Base-by-base conservation (phyloP, 164 flowering plant genomes). In the Berberis thunbergii region DNA sequence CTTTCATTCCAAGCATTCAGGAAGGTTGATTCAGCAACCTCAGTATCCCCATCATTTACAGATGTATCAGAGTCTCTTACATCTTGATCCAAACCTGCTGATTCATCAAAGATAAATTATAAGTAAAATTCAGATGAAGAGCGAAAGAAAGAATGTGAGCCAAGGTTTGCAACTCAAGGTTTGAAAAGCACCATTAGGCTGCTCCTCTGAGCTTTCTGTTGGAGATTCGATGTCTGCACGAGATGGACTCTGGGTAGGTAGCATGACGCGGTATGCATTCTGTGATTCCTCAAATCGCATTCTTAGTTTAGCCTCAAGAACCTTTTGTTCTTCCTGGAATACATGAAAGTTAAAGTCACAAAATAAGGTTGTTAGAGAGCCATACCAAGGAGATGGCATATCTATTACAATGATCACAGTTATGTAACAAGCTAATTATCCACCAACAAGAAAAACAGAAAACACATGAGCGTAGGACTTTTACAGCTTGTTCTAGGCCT, bases 311-410 rank as follows among this genome's bases (percentile, higher is more conserved):
- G 77, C 79, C 64, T 73, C 77, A 48, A 73, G 71, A 40, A 76
- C 72, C 68, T 69, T 73, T 50, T 76, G 79, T 26, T 76, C 79
- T 73, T 76, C 77, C 79, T 76, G 71, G 54, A 65, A 26, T 61
- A 69, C 48, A 42, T 52, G 57, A 65, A 50, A 26, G 26, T 26
- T 26, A 26, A 26, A 26, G 26, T 26, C 26, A 26, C 26, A 26
- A 26, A 26, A 26, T 26, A 26, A 26, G 26, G 26, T 26, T 26
- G 26, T 26, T 26, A 26, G 26, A 26, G 26, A 26, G 26, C 26
- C 26, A 26, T 26, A 26, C 26, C 26, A 26, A 26, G 26, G 26
- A 26, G 26, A 26, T 26, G 26, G 26, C 26, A 26, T 26, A 26
- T 26, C 54, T 10, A 52, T 10, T 52, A 10, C 11, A 1, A 10